phyloP scores from a whole-genome alignment of 345 rosid species.

The Microthlaspi erraticum region DNA sequence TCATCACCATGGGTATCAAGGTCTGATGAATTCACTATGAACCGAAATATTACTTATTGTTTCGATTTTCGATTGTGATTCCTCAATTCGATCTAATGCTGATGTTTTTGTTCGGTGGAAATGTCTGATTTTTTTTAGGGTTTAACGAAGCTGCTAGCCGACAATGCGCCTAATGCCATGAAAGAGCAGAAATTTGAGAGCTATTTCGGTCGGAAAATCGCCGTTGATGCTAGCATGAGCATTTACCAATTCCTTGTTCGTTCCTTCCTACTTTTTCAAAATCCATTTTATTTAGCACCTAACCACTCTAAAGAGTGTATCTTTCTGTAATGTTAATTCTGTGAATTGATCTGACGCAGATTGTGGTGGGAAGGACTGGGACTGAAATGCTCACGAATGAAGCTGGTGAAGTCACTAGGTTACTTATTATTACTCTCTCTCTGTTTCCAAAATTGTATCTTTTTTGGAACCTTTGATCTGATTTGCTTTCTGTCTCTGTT shows the following conservation, averaged over 20 bases:
- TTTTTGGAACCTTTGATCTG: neutral
- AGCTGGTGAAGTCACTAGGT: conserved; percentile 99
- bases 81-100: conserved; percentile 31
- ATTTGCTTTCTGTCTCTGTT: neutral
- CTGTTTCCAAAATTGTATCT: conserved; percentile 2
- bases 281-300: neutral
- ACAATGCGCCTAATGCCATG: conserved; percentile 86
- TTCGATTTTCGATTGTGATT: neutral
- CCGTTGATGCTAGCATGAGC: conserved; percentile 99
- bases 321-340: neutral
- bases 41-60: neutral
- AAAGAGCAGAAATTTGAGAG: conserved; percentile 94
- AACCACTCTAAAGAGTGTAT: conserved; percentile 5
- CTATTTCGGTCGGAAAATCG: conserved; percentile 91
- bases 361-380: conserved; percentile 91
- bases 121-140: conserved; percentile 56
- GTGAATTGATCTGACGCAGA: conserved; percentile 50
- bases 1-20: conserved; percentile 47
- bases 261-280: neutral
- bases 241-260: conserved; percentile 92
- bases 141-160: conserved; percentile 94
- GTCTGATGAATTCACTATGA: conserved; percentile 11
- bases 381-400: conserved; percentile 92
- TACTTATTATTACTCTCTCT: neutral
- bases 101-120: neutral